These are phyloP conservation scores for Trametes meyenii DNA, from an alignment of 768 basidiomycete genomes.

Conservation along the genomic window DNA sequence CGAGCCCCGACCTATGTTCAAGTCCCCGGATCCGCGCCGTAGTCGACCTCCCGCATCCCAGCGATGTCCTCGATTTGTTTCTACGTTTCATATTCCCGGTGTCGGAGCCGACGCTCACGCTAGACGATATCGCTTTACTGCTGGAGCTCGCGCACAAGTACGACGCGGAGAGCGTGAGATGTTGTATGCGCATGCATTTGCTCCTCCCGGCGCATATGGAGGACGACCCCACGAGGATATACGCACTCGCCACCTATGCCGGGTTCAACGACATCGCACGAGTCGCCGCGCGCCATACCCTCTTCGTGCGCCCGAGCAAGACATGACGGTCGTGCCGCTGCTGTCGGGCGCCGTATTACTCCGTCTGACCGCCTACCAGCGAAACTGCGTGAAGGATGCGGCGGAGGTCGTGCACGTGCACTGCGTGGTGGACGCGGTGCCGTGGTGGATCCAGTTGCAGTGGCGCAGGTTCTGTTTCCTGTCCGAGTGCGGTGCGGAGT, in stretches of 20 bases:
- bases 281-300: constrained; percentile 13
- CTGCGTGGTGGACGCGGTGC: not conserved
- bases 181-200: constrained; percentile 7
- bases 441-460: constrained; percentile 16
- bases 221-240: constrained; percentile 1
- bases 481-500: constrained; percentile 4
- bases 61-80: constrained; percentile 23
- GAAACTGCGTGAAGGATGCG: not conserved
- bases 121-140: constrained; percentile 15
- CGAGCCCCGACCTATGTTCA: not conserved
- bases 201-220: constrained; percentile 2
- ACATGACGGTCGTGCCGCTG: not conserved
- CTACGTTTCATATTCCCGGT: constrained; percentile 26
- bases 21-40: not conserved
- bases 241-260: constrained; percentile 11
- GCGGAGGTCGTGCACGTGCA: not conserved
- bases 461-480: constrained; percentile 19
- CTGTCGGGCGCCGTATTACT: not conserved
- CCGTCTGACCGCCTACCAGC: constrained; percentile 8
- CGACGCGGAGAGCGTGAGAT: constrained; percentile 9
- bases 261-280: constrained; percentile 3
- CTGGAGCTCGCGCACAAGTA: constrained; percentile 22
- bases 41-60: constrained; percentile 12
- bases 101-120: constrained; percentile 13
- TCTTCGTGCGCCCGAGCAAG: not conserved